Base-by-base conservation (phyloP, 2,329 filamentous ascomycete genomes). In the Apiospora saccharicola region DNA sequence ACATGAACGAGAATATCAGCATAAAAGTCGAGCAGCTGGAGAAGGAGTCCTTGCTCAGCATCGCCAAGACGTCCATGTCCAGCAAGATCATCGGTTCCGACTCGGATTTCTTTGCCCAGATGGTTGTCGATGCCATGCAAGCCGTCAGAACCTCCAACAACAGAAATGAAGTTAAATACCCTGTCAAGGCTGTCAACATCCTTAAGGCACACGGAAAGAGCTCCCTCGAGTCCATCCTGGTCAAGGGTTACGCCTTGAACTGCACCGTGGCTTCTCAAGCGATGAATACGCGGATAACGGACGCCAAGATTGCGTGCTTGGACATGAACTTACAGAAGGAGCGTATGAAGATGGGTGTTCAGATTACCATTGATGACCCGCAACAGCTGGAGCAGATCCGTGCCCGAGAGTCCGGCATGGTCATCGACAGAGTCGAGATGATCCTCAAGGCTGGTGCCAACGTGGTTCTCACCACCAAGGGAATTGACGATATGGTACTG, bases 281-380 rank as follows among this genome's bases (percentile, higher is more conserved):
- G 67, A 99, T 99, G 96, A 94, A 91, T 79, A 99, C 96, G 43
- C 90, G 93, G 78, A 90, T 99, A 81, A 90, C 90, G 70, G 95
- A 98, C 83, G 96, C 96, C 76, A 98, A 97, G 88, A 99, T 99
- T 83, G 96, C 96, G 69, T 92, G 96, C 79, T 85, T 99, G 74
- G 96, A 99, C 82, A 98, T 99, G 90, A 99, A 99, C 85, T 84
- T 99, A 79, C 96, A 98, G 81, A 99, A 99, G 87, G 96, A 98
- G 88, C 90, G 96, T 78, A 98, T 99, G 96, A 98, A 99, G 90
- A 87, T 99, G 73, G 96, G 96, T 77, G 96, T 99, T 73, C 96
- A 99, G 84, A 98, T 99, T 79, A 98, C 96, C 16, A 93, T 99
- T 76, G 96, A 99, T 78, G 96, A 99, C 82, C 96, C 96, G 68